Percentiles rank a stretch among this genome's conserved stretches.
Conservation (phyloP, 2,329 filamentous ascomycete genomes). For the Penicillium sclerotiorum region DNA sequence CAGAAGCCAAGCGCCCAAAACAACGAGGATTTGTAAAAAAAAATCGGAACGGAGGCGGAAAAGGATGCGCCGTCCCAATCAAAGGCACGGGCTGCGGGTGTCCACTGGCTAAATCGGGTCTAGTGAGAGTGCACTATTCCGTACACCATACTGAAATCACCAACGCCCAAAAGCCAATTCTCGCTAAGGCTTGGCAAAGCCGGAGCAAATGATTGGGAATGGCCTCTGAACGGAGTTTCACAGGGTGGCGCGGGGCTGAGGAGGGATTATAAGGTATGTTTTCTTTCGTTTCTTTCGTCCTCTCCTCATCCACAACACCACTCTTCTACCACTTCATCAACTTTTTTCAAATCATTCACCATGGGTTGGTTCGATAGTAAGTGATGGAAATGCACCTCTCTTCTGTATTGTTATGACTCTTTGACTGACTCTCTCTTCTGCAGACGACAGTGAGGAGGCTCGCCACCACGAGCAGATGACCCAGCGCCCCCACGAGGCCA, state of each 20-base stretch:
- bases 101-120: constrained; percentile 1
- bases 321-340: neutral
- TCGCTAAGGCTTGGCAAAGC: constrained; percentile 5
- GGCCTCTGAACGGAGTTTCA: constrained; percentile 1
- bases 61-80: neutral
- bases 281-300: constrained; percentile 1
- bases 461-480: constrained; percentile 38
- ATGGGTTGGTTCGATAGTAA: constrained; percentile 30
- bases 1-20: neutral
- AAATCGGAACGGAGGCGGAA: neutral
- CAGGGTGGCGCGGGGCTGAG: constrained; percentile 4
- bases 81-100: neutral
- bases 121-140: constrained; percentile 1
- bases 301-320: constrained; percentile 7
- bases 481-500: constrained; percentile 55
- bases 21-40: neutral
- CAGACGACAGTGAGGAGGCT: constrained; percentile 53
- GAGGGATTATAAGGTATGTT: constrained; percentile 7
- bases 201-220: neutral
- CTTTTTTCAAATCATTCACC: constrained; percentile 18
- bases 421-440: neutral
- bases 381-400: neutral
- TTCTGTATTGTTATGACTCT: constrained; percentile 41
- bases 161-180: neutral
- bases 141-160: neutral